These are phyloP conservation scores for Aureobasidium sp. DNA, from an alignment of 2,329 filamentous ascomycete species.

Conservation along the genomic window DNA sequence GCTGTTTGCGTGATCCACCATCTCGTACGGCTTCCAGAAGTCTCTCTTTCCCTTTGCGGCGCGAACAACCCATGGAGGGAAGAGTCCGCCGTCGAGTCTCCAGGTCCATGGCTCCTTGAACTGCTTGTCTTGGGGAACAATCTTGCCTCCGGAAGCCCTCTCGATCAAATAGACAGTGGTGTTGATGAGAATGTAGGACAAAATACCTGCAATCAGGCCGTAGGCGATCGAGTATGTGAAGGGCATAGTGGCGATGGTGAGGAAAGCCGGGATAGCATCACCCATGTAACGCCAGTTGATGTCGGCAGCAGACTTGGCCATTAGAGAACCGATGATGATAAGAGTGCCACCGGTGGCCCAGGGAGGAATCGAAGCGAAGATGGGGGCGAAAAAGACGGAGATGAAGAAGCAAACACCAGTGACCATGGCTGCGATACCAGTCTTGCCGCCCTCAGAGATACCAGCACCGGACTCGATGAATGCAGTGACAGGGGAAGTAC, in stretches of 20 bases:
- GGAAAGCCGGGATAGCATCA: slow-evolving; percentile 76
- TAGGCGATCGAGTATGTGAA: slow-evolving; percentile 87
- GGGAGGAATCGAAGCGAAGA: slow-evolving; percentile 81
- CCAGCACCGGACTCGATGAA: slow-evolving; percentile 79
- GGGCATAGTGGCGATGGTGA: slow-evolving; percentile 79
- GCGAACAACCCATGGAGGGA: slow-evolving; percentile 67
- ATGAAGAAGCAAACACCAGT: slow-evolving; percentile 81
- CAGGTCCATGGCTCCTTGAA: slow-evolving; percentile 77
- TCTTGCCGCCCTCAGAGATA: slow-evolving; percentile 80
- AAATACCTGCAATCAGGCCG: slow-evolving; percentile 73
- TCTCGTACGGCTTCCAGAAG: slow-evolving; percentile 53
- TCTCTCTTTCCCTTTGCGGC: slow-evolving; percentile 60
- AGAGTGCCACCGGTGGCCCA: slow-evolving; percentile 89
- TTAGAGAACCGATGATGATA: slow-evolving; percentile 80
- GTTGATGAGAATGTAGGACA: slow-evolving; percentile 72
- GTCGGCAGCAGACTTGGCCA: slow-evolving; percentile 68
- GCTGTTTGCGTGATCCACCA: neutral
- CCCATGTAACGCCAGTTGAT: slow-evolving; percentile 88
- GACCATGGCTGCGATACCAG: slow-evolving; percentile 72
- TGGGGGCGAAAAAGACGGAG: slow-evolving; percentile 81
- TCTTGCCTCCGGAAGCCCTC: slow-evolving; percentile 57
- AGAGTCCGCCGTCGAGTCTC: slow-evolving; percentile 64
- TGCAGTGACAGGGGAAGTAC: slow-evolving; percentile 73
- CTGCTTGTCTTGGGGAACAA: slow-evolving; percentile 68
- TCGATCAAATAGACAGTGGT: slow-evolving; percentile 62